Evolutionary conservation across 305 asterid species (phyloP).

Genomic region (Solanum hybrid): DNA sequence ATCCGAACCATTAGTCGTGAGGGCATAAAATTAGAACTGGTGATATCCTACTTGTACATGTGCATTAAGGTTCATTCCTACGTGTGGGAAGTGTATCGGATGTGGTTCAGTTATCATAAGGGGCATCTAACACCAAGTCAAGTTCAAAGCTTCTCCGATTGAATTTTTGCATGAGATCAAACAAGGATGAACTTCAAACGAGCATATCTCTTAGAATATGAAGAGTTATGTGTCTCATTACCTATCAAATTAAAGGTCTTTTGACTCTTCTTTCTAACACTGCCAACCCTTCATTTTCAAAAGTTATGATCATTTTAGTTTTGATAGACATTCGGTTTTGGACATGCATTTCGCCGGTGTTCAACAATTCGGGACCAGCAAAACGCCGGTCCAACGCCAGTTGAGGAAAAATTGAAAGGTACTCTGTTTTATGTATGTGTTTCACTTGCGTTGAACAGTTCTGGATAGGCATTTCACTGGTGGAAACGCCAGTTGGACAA

Average conservation of each 20-base stretch:
- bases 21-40: not conserved
- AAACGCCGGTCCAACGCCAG: not conserved
- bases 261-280: not conserved
- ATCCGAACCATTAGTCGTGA: not conserved
- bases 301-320: not conserved
- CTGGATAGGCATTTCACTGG: too few species aligned
- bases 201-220: not conserved
- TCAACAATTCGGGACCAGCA: not conserved
- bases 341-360: not conserved
- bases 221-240: not conserved
- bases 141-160: not conserved
- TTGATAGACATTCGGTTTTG: not conserved
- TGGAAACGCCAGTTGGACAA: too few species aligned
- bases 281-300: not conserved
- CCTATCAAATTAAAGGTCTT: not conserved
- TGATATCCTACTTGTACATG: not conserved
- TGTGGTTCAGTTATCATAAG: not conserved
- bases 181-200: not conserved
- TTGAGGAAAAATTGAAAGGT: not conserved
- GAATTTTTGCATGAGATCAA: not conserved
- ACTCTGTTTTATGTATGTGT: too few species aligned
- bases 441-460: too few species aligned
- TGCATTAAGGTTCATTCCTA: not conserved
- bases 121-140: not conserved
- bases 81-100: not conserved